Conservation (phyloP, 371 early-diverging fungal species). For the Neoconidiobolus thromboides region DNA sequence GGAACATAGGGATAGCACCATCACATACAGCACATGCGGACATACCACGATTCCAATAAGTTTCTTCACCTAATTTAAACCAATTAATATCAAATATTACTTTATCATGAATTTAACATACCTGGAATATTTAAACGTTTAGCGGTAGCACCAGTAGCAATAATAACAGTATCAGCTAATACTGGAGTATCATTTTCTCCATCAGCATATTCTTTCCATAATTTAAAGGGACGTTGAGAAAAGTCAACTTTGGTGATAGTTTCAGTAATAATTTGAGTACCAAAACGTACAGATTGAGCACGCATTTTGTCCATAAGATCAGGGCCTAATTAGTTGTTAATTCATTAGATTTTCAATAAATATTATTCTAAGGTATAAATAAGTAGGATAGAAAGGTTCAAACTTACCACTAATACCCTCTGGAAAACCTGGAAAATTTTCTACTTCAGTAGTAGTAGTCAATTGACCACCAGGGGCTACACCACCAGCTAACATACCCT, state of each 20-base stretch:
- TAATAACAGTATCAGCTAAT: conserved; percentile 68
- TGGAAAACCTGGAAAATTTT: conserved; percentile 63
- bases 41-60: conserved; percentile 90
- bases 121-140: conserved; percentile 66
- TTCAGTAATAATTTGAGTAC: conserved; percentile 72
- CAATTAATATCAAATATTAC: neutral
- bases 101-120: neutral
- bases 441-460: conserved; percentile 82
- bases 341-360: too few species aligned
- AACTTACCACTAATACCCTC: conserved; percentile 11
- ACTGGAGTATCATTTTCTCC: conserved; percentile 39
- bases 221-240: conserved; percentile 62
- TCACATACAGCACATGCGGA: conserved; percentile 99
- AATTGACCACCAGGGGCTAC: conserved; percentile 54
- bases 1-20: conserved; percentile 92
- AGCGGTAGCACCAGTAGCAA: conserved; percentile 98
- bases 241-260: conserved; percentile 76
- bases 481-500: conserved; percentile 90
- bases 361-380: neutral
- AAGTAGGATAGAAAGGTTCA: conserved; percentile 9
- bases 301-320: conserved; percentile 67
- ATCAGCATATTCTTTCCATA: conserved; percentile 60
- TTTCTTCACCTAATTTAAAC: conserved; percentile 40
- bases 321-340: conserved; percentile 62
- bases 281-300: conserved; percentile 59